Evolutionary conservation across 352 stramenopile species (phyloP).

Genomic region (Chrysophaeum taylorii): DNA sequence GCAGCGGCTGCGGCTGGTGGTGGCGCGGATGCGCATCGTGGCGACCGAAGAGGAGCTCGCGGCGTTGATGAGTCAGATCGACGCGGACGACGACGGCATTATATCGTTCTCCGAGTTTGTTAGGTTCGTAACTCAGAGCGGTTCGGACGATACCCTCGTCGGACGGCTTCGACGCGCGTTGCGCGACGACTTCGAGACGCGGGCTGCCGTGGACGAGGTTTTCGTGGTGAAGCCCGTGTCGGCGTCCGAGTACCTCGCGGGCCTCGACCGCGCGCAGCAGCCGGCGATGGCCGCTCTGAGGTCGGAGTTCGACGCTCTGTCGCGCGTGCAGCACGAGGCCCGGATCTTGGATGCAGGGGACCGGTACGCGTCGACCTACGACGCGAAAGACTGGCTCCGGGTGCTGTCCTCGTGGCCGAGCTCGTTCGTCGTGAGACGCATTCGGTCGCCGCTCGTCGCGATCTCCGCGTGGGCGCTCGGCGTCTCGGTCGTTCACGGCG

Average conservation of each 20-base stretch:
- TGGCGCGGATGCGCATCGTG: background rate
- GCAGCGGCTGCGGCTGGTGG: background rate
- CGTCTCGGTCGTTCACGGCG: background rate
- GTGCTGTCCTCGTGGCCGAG: background rate
- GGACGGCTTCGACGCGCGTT: background rate
- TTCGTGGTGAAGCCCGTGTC: background rate
- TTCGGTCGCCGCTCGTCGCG: background rate
- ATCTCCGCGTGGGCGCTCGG: background rate
- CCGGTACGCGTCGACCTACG: background rate
- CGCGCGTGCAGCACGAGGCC: background rate
- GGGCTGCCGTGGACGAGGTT: background rate
- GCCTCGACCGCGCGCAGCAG: too few species aligned
- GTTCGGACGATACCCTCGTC: background rate
- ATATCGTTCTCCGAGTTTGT: background rate
- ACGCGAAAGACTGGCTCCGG: constrained; percentile 5
- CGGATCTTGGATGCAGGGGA: background rate
- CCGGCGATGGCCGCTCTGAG: background rate
- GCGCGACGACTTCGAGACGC: background rate
- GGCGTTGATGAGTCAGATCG: background rate
- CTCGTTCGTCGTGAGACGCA: background rate
- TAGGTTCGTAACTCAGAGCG: background rate
- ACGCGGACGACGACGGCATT: background rate
- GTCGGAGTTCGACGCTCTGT: background rate
- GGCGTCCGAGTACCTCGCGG: background rate
- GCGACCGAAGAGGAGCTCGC: background rate